These are phyloP conservation scores for Auriculariales sp. DNA, from an alignment of 768 basidiomycete genomes.

Conservation along the genomic window DNA sequence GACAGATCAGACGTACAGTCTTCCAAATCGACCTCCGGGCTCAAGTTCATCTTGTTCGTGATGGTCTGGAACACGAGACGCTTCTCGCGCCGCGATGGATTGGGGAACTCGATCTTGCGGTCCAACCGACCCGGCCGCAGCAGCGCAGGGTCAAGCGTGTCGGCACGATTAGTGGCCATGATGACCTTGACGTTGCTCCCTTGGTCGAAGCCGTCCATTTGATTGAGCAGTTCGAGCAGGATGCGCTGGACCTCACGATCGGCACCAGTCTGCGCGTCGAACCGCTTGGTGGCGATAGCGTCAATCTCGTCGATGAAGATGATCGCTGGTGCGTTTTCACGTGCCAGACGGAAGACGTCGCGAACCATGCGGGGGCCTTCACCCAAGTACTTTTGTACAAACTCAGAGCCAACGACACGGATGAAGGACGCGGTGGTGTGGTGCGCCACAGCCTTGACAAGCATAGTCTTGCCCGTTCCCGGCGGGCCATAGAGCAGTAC, in stretches of 20 bases:
- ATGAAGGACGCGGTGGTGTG: constrained; percentile 97
- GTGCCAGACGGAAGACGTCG: constrained; percentile 93
- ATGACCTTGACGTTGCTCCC: constrained; percentile 99
- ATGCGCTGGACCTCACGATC: constrained; percentile 99
- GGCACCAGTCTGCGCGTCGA: constrained; percentile 97
- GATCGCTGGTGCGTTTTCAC: constrained; percentile 94
- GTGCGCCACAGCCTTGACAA: constrained; percentile 98
- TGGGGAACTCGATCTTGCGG: constrained; percentile 96
- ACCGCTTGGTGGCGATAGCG: constrained; percentile 98
- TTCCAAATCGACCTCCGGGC: constrained; percentile 94
- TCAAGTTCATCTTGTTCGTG: constrained; percentile 93
- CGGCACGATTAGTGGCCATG: constrained; percentile 98
- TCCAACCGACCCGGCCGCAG: constrained; percentile 96
- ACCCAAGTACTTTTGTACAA: constrained; percentile 98
- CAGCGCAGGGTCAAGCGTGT: constrained; percentile 93
- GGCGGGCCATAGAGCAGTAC: constrained; percentile 95
- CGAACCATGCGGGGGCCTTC: constrained; percentile 99
- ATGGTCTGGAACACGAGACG: constrained; percentile 97
- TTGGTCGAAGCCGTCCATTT: constrained; percentile 99
- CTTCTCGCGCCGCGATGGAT: constrained; percentile 86
- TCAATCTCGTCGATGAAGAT: constrained; percentile 99
- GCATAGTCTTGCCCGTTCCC: constrained; percentile 97
- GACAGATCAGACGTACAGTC: constrained; percentile 53
- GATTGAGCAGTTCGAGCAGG: constrained; percentile 87
- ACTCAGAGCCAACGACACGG: constrained; percentile 94